Evolutionary conservation across 2,329 filamentous ascomycete species (phyloP), one percentile per base, ranked within the genome.

Genomic region (Phyllosticta citrichinensis): DNA sequence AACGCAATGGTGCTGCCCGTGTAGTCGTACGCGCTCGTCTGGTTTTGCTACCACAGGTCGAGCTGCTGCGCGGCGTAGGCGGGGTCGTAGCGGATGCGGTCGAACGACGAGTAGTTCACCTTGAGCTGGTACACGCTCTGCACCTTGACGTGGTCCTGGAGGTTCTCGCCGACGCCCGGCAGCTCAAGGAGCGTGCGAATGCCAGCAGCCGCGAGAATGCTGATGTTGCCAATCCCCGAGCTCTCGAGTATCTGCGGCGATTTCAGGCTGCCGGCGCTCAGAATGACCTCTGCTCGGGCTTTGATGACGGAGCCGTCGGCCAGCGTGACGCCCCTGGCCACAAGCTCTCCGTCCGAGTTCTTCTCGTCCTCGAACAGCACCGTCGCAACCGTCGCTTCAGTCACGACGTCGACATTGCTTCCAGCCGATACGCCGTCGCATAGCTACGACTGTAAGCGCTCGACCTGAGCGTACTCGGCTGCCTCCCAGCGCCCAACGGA

Each of bases 221-320:
- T 68, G 14, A 71, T 66, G 0, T 83, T 83, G 0, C 85, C 85
- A 33, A 88, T 78, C 17, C 86, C 85, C 56, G 77, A 82, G 1
- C 87, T 78, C 73, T 85, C 83, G 17, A 88, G 80, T 1, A 88
- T 72, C 69, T 87, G 85, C 6, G 84, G 84, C 1, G 81, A 80
- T 71, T 87, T 84, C 70, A 82, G 87, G 1, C 82, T 79, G 8
- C 83, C 83, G 2, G 69, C 78, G 8, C 75, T 70, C 40, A 80
- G 62, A 63, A 80, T 77, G 30, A 80, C 74, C 64, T 80, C 78
- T 8, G 65, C 66, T 6, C 61, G 65, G 2, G 71, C 73, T 20
- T 25, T 22, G 25, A 75, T 65, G 33, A 64, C 54, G 14, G 67
- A 68, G 2, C 70, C 71, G 54, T 73, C 61, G 35, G 67, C 64